Conservation (phyloP, 352 stramenopile species). For the Globisporangium cederbergense region DNA sequence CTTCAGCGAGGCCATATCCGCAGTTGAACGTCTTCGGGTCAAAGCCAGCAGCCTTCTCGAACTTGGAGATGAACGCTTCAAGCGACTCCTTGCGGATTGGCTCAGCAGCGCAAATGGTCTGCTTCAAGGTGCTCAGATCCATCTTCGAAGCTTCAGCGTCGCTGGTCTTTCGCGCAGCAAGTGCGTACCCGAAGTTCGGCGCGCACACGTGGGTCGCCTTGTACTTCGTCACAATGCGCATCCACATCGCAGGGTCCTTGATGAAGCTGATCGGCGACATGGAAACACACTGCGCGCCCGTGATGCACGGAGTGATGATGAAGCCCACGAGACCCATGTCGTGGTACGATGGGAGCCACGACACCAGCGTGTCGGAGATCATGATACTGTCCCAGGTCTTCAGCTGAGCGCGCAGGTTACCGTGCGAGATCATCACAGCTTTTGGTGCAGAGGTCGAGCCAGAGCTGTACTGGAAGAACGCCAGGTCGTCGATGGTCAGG, state of each 20-base stretch:
- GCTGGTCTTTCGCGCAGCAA: slow-evolving; percentile 70
- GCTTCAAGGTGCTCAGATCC: slow-evolving; percentile 64
- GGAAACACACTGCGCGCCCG: slow-evolving; percentile 56
- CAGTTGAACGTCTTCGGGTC: slow-evolving; percentile 77
- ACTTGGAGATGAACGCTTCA: slow-evolving; percentile 70
- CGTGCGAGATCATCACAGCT: slow-evolving; percentile 82
- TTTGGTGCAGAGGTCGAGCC: slow-evolving; percentile 79
- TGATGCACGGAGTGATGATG: slow-evolving; percentile 65
- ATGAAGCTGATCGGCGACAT: slow-evolving; percentile 88
- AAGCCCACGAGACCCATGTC: slow-evolving; percentile 86
- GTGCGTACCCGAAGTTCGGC: slow-evolving; percentile 78
- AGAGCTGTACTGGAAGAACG: slow-evolving; percentile 86
- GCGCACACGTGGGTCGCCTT: slow-evolving; percentile 74
- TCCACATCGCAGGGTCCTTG: slow-evolving; percentile 81
- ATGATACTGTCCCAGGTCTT: slow-evolving; percentile 75
- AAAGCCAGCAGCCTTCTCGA: slow-evolving; percentile 46
- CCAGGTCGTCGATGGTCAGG: slow-evolving; percentile 50
- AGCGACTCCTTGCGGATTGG: slow-evolving; percentile 77
- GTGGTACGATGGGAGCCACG: slow-evolving; percentile 80
- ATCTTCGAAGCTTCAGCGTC: slow-evolving; percentile 55
- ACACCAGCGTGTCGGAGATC: slow-evolving; percentile 62
- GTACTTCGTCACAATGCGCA: slow-evolving; percentile 72
- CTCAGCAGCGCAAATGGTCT: slow-evolving; percentile 78
- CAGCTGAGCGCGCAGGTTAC: slow-evolving; percentile 67
- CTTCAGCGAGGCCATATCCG: slow-evolving; percentile 76